Evolutionary conservation across 2,329 filamentous ascomycete species (phyloP).

Genomic region (Macrophomina phaseolina): DNA sequence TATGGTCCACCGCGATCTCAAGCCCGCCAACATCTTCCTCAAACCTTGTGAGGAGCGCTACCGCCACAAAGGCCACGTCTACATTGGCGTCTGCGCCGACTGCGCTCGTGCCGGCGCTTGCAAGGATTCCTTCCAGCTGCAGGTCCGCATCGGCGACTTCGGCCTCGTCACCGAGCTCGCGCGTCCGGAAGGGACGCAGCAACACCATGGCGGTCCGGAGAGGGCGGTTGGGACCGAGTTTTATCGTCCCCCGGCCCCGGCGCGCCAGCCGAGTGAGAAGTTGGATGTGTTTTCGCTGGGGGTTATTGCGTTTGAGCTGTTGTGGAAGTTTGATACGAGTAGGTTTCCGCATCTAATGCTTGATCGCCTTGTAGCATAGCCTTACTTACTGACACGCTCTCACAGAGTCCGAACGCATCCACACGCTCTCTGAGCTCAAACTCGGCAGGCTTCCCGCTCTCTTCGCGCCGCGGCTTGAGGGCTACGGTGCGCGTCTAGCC

Average conservation of each 20-base stretch:
- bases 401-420: slow-evolving; percentile 45
- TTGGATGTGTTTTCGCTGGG: slow-evolving; percentile 68
- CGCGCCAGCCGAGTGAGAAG: slow-evolving; percentile 52
- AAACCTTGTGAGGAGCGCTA: slow-evolving; percentile 49
- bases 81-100: slow-evolving; percentile 52
- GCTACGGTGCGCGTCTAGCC: slow-evolving; percentile 33
- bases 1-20: slow-evolving; percentile 70
- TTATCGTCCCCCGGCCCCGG: slow-evolving; percentile 59
- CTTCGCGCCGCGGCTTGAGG: slow-evolving; percentile 36
- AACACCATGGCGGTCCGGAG: slow-evolving; percentile 32
- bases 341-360: slow-evolving; percentile 9
- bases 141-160: slow-evolving; percentile 71
- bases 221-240: slow-evolving; percentile 66
- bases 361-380: not conserved
- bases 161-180: slow-evolving; percentile 66
- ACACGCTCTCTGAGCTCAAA: slow-evolving; percentile 43
- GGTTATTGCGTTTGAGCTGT: slow-evolving; percentile 66
- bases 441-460: slow-evolving; percentile 38
- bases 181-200: slow-evolving; percentile 35
- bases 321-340: slow-evolving; percentile 57
- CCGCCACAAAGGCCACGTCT: slow-evolving; percentile 52
- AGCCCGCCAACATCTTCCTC: slow-evolving; percentile 72
- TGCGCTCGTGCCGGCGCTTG: slow-evolving; percentile 45
- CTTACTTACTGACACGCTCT: not conserved
- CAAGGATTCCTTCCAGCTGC: slow-evolving; percentile 48